Evolutionary conservation across 257 asterid genomes (phyloP).

Genomic region (Sherardia arvensis): DNA sequence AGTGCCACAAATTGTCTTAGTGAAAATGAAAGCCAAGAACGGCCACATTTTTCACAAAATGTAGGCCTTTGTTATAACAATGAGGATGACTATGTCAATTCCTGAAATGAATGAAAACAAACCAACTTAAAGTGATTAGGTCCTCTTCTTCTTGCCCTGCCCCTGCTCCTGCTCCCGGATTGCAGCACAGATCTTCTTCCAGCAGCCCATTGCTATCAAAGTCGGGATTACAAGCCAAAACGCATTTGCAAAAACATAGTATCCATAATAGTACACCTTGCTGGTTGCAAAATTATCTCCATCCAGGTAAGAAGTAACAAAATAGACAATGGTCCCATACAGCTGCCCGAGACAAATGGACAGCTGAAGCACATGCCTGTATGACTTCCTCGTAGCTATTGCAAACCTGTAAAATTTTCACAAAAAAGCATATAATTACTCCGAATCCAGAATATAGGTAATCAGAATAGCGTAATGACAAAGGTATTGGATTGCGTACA

Average conservation of each 20-base stretch:
- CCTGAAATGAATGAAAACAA: not conserved
- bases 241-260: conserved; percentile 56
- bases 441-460: not conserved
- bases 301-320: conserved; percentile 57
- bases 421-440: not conserved
- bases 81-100: not conserved
- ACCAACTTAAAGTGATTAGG: conserved; percentile 32
- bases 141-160: conserved; percentile 32
- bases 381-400: conserved; percentile 62
- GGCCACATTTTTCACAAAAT: not conserved
- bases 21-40: not conserved
- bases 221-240: conserved; percentile 82
- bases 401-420: conserved; percentile 60
- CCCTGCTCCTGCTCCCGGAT: conserved; percentile 33
- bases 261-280: conserved; percentile 46
- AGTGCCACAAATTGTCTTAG: not conserved
- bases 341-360: conserved; percentile 86
- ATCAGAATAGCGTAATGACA: not conserved
- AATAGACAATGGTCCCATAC: conserved; percentile 71
- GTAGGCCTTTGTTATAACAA: not conserved
- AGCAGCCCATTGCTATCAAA: conserved; percentile 44
- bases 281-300: conserved; percentile 74
- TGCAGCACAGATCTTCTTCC: conserved; percentile 74
- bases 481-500: conserved; percentile 31
- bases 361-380: conserved; percentile 58